These are phyloP conservation scores for Calonectria henricotiae DNA, from an alignment of 2,329 filamentous ascomycete species.

Conservation along the genomic window DNA sequence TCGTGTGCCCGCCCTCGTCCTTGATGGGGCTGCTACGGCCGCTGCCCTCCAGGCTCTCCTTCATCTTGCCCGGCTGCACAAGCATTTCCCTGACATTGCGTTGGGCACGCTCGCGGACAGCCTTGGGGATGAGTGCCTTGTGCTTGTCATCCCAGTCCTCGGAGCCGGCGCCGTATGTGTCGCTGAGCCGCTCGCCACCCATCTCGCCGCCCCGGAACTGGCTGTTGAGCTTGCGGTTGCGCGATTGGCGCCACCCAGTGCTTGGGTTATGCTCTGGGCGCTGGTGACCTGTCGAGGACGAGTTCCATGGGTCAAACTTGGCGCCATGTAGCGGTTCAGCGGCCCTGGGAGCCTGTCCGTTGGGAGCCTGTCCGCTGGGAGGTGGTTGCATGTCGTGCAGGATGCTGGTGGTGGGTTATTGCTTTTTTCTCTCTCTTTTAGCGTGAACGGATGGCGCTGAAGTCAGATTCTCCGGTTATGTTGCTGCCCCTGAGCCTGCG, in stretches of 20 bases:
- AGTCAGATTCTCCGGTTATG: neutral
- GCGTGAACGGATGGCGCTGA: conserved; percentile 12
- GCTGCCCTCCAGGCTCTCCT: conserved; percentile 40
- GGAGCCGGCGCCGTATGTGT: conserved; percentile 78
- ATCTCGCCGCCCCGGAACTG: conserved; percentile 77
- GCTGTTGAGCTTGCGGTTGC: conserved; percentile 77
- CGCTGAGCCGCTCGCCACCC: conserved; percentile 74
- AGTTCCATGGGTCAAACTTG: conserved; percentile 80
- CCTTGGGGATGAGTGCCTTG: conserved; percentile 63
- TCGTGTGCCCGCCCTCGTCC: conserved; percentile 35
- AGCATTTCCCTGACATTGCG: conserved; percentile 72
- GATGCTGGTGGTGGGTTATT: conserved; percentile 26
- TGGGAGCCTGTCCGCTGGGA: conserved; percentile 35
- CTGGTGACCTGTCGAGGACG: conserved; percentile 84
- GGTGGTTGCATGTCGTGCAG: conserved; percentile 23
- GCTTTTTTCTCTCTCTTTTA: conserved; percentile 16
- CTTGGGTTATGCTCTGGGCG: conserved; percentile 78
- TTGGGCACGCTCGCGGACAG: conserved; percentile 58
- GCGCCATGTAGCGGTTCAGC: conserved; percentile 63
- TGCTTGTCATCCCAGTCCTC: conserved; percentile 67
- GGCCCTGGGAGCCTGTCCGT: conserved; percentile 52
- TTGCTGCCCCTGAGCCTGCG: neutral
- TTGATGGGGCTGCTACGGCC: neutral
- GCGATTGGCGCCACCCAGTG: conserved; percentile 80
- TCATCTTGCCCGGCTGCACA: conserved; percentile 64